Conservation (phyloP, 768 basidiomycete species). For the Hericium erinaceus region DNA sequence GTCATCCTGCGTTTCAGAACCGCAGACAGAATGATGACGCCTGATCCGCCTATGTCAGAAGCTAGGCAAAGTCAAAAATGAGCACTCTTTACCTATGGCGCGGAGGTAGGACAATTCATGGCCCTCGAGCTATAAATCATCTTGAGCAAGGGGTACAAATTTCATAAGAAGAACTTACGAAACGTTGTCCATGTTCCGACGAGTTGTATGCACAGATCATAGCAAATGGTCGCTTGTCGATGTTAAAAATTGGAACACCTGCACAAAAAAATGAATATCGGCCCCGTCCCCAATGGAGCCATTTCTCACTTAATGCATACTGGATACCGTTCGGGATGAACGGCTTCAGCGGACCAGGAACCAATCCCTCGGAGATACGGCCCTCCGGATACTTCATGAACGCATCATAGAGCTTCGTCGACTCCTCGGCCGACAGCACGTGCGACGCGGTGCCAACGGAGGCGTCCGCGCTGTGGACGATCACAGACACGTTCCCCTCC, state of each 20-base stretch:
- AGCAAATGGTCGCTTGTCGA: constrained; percentile 88
- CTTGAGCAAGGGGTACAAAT: background rate
- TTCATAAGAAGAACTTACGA: constrained; percentile 36
- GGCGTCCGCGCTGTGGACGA: constrained; percentile 60
- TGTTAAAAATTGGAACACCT: constrained; percentile 90
- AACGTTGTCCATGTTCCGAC: constrained; percentile 69
- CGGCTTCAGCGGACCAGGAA: constrained; percentile 74
- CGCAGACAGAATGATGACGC: constrained; percentile 88
- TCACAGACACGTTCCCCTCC: constrained; percentile 58
- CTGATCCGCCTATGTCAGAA: constrained; percentile 21
- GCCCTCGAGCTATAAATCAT: constrained; percentile 55
- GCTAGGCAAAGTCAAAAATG: background rate
- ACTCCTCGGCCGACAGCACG: constrained; percentile 61
- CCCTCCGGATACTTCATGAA: constrained; percentile 78
- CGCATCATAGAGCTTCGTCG: constrained; percentile 65
- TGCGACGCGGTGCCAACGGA: constrained; percentile 41
- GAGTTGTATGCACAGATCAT: constrained; percentile 88
- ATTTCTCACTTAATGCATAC: constrained; percentile 65
- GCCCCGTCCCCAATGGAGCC: constrained; percentile 19
- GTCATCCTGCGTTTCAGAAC: constrained; percentile 90
- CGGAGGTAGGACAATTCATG: constrained; percentile 87
- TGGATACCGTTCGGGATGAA: constrained; percentile 77
- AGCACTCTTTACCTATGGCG: constrained; percentile 55
- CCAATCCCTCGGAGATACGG: constrained; percentile 77
- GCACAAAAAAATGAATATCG: background rate